Percentiles rank a stretch among this genome's conserved stretches.
phyloP scores from a whole-genome alignment of 306 rosid genomes.

The Trifolium repens region DNA sequence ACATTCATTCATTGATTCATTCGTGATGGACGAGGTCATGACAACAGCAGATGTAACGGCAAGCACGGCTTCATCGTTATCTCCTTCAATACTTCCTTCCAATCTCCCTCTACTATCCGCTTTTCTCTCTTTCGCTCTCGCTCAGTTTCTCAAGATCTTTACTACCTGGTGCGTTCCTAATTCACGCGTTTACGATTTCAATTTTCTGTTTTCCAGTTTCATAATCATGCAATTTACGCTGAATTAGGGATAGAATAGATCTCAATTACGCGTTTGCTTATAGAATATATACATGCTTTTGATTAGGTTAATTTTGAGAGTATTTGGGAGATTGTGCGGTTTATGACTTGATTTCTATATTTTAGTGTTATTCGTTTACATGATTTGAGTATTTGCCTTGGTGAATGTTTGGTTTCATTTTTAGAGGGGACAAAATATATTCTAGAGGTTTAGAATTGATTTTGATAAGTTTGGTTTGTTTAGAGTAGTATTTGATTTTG shows the following conservation, averaged over 20 bases:
- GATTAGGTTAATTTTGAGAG: neutral
- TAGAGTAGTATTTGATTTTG: no score
- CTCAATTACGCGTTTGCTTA: neutral
- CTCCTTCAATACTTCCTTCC: slow-evolving; percentile 47
- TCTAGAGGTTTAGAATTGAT: no score
- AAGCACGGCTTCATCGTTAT: slow-evolving; percentile 40
- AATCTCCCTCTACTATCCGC: slow-evolving; percentile 72
- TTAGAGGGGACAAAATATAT: no score
- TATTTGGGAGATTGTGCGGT: neutral
- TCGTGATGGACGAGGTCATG: slow-evolving; percentile 55
- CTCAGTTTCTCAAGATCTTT: slow-evolving; percentile 96
- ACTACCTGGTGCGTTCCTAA: slow-evolving; percentile 71
- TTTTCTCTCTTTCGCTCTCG: slow-evolving; percentile 71
- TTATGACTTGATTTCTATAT: neutral
- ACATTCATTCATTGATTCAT: neutral
- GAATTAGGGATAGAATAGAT: slow-evolving; percentile 3
- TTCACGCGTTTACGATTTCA: neutral
- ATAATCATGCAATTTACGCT: neutral
- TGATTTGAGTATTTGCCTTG: neutral
- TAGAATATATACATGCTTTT: neutral
- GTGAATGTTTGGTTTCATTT: no score
- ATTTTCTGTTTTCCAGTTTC: neutral
- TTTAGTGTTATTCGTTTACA: neutral
- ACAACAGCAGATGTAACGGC: slow-evolving; percentile 60
- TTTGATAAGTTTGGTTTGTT: no score